A percentile compares a stretch with the other conserved stretches of the same genome.
phyloP scores from a whole-genome alignment of 2,329 filamentous ascomycete genomes.

The Pleoardoris graminearum region DNA sequence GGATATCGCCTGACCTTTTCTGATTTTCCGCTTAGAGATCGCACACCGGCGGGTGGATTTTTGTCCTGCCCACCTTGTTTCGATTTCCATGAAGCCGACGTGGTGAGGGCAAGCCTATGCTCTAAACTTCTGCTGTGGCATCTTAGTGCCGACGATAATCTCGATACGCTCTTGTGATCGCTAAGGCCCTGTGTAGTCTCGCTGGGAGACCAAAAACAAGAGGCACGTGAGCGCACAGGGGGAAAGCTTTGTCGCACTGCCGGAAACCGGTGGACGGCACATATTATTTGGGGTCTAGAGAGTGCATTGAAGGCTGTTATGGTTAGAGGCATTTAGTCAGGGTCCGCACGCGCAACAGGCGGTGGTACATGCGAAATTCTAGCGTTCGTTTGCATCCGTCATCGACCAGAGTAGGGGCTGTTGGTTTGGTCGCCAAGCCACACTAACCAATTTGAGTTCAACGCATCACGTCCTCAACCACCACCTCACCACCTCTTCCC shows the following conservation, averaged over 20 bases:
- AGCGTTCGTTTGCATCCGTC: neutral
- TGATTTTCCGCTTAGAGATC: neutral
- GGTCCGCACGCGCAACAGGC: slow-evolving; percentile 14
- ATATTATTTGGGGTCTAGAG: slow-evolving; percentile 13
- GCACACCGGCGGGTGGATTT: slow-evolving; percentile 8
- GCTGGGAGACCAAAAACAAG: slow-evolving; percentile 21
- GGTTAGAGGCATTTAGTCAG: slow-evolving; percentile 22
- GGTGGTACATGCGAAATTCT: slow-evolving; percentile 16
- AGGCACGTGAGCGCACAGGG: slow-evolving; percentile 37
- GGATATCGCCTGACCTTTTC: slow-evolving; percentile 1
- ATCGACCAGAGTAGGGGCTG: neutral
- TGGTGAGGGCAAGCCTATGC: slow-evolving; percentile 3
- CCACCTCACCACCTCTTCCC: too few species aligned
- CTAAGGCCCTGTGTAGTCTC: neutral
- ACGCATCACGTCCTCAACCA: neutral
- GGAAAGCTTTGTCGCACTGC: slow-evolving; percentile 23
- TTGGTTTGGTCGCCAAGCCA: slow-evolving; percentile 8
- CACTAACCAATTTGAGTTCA: neutral
- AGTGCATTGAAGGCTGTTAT: slow-evolving; percentile 11
- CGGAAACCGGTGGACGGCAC: slow-evolving; percentile 14
- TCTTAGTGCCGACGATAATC: neutral
- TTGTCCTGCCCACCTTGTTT: neutral
- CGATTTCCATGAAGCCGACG: slow-evolving; percentile 9
- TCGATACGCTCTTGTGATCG: neutral
- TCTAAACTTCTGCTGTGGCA: neutral